Evolutionary conservation across 306 rosid species (phyloP).

Genomic region (Carpinus fangiana): DNA sequence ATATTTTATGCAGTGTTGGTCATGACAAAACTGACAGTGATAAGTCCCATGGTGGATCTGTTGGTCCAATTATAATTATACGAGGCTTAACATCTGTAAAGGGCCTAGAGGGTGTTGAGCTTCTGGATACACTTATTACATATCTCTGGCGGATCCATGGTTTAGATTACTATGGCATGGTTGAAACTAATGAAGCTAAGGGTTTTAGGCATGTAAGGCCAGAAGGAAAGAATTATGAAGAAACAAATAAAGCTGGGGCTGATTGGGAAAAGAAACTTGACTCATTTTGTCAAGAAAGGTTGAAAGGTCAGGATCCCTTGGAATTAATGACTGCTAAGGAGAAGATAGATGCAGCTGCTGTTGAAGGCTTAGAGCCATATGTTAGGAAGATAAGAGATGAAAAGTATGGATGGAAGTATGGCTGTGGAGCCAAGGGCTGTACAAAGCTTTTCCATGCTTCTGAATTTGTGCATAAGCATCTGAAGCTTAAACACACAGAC

Average conservation of each 20-base stretch:
- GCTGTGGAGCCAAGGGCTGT: slow-evolving; percentile 99
- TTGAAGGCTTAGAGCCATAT: slow-evolving; percentile 79
- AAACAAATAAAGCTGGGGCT: slow-evolving; percentile 53
- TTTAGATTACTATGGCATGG: slow-evolving; percentile 91
- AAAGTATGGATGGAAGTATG: slow-evolving; percentile 99
- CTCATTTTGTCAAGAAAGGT: slow-evolving; percentile 81
- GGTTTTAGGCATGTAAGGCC: slow-evolving; percentile 91
- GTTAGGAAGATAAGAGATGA: slow-evolving; percentile 98
- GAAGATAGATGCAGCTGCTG: slow-evolving; percentile 90
- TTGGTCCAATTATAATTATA: slow-evolving; percentile 76
- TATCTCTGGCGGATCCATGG: slow-evolving; percentile 98
- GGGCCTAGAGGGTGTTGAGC: slow-evolving; percentile 93
- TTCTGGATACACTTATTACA: slow-evolving; percentile 84
- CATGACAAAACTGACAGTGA: slow-evolving; percentile 67
- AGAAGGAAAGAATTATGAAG: slow-evolving; percentile 51
- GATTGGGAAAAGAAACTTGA: slow-evolving; percentile 95
- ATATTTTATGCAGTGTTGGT: slow-evolving; percentile 68
- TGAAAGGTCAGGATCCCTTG: slow-evolving; percentile 87
- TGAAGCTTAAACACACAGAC: slow-evolving; percentile 89
- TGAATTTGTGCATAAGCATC: slow-evolving; percentile 94
- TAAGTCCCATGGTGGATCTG: slow-evolving; percentile 67
- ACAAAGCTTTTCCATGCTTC: slow-evolving; percentile 98
- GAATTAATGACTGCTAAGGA: slow-evolving; percentile 96
- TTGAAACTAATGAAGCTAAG: slow-evolving; percentile 79
- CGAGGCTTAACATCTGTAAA: slow-evolving; percentile 87